Percentiles rank a stretch among this genome's conserved stretches.
phyloP scores from a whole-genome alignment of 1,284 basidiomycete species.

The Gymnopus androsaceus region DNA sequence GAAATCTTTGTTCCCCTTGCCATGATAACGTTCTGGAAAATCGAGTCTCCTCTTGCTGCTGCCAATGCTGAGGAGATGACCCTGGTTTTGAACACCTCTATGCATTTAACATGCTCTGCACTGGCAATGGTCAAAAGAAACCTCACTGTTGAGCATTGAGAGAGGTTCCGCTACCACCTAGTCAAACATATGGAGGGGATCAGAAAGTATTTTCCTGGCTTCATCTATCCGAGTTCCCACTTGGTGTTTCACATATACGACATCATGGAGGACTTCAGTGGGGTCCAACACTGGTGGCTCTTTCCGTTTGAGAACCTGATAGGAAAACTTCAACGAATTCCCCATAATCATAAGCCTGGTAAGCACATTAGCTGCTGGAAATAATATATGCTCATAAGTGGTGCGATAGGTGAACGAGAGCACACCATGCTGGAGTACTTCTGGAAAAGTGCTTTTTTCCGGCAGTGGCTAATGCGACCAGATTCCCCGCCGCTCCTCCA shows the following conservation, averaged over 20 bases:
- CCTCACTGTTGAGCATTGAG: not conserved
- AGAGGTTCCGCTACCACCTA: not conserved
- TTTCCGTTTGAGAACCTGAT: constrained; percentile 5
- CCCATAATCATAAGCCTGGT: constrained; percentile 3
- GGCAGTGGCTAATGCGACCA: constrained; percentile 9
- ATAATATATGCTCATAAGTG: not conserved
- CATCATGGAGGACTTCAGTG: constrained; percentile 5
- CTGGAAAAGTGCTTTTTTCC: not conserved
- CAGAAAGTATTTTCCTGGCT: constrained; percentile 5
- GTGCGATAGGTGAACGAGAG: constrained; percentile 9
- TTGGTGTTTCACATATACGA: constrained; percentile 9
- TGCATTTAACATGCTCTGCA: constrained; percentile 3
- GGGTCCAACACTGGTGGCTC: constrained; percentile 2
- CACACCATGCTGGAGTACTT: constrained; percentile 7
- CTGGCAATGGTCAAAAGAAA: constrained; percentile 1
- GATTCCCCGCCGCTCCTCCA: constrained; percentile 7
- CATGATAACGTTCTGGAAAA: not conserved
- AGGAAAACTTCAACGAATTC: constrained; percentile 2
- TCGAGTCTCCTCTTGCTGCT: constrained; percentile 9
- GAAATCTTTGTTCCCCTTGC: not conserved
- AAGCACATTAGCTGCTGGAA: not conserved
- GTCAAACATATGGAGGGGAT: not conserved
- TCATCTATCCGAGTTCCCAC: not conserved
- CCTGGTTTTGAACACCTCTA: not conserved
- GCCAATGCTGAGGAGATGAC: not conserved